Evolutionary conservation across 352 stramenopile genomes (phyloP).

Genomic region (Globisporangium iwayamae): DNA sequence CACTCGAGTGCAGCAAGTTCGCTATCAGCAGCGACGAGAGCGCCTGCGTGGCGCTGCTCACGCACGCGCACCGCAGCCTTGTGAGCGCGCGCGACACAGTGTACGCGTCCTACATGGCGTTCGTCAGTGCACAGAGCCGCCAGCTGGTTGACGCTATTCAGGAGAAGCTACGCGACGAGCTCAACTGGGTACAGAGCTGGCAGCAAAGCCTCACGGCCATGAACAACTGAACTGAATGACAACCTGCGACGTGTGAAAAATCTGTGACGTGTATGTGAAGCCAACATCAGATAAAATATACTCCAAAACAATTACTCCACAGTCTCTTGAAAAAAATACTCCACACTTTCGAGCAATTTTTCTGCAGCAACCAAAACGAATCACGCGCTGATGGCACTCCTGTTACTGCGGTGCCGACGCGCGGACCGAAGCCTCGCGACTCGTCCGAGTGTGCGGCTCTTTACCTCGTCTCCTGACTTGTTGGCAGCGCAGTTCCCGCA

Average conservation of each 20-base stretch:
- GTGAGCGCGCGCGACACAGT: conserved; percentile 38
- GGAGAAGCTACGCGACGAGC: conserved; percentile 51
- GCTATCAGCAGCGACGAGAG: conserved; percentile 26
- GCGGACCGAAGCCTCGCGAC: not conserved
- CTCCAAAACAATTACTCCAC: no score
- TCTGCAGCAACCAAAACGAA: not conserved
- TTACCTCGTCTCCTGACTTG: not conserved
- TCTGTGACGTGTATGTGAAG: no score
- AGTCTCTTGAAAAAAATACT: no score
- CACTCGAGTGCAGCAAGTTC: conserved; percentile 16
- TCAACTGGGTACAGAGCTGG: conserved; percentile 54
- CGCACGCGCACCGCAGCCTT: conserved; percentile 51
- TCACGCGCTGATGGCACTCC: not conserved
- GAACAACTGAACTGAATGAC: not conserved
- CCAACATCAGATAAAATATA: no score
- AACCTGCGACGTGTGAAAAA: not conserved
- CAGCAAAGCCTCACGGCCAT: conserved; percentile 38
- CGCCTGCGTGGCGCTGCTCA: conserved; percentile 45
- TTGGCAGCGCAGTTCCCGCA: conserved; percentile 18
- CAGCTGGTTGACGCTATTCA: conserved; percentile 24
- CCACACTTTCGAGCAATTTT: no score
- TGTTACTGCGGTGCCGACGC: not conserved
- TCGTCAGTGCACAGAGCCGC: conserved; percentile 20
- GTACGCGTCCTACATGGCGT: conserved; percentile 34
- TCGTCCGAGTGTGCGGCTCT: not conserved